Evolutionary conservation across 805 yeast genomes (phyloP).

Genomic region (Diddensiella transvaalensis): DNA sequence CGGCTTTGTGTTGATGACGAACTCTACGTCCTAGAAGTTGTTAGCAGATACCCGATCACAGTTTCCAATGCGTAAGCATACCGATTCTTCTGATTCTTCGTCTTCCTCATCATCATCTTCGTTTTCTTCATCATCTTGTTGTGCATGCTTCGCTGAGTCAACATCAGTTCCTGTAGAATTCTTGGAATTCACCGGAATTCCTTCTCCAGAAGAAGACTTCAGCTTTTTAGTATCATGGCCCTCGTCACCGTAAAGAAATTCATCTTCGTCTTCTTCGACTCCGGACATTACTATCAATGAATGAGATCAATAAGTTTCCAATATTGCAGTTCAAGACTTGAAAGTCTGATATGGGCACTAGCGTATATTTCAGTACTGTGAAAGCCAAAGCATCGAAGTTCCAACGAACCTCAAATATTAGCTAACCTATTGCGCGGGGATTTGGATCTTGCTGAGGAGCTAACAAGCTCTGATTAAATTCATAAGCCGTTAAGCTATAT

Average conservation of each 20-base stretch:
- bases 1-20: conserved; percentile 57
- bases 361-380: no score
- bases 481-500: no score
- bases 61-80: conserved; percentile 38
- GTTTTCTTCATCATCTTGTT: conserved; percentile 27
- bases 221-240: conserved; percentile 36
- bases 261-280: conserved; percentile 60
- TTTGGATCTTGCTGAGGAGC: no score
- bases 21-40: conserved; percentile 65
- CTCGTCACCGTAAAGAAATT: conserved; percentile 60
- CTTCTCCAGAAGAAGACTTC: conserved; percentile 17
- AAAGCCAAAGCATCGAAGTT: neutral
- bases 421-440: no score
- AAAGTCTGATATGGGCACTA: no score
- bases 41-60: no score
- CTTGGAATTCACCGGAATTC: neutral
- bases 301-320: no score
- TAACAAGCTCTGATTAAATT: no score
- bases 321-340: no score
- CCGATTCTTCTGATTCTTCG: conserved; percentile 35
- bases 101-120: conserved; percentile 49
- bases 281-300: conserved; percentile 5
- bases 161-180: conserved; percentile 23
- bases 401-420: neutral
- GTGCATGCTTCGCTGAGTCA: conserved; percentile 8